Evolutionary conservation across 148 eudicot species (phyloP), one percentile per base, ranked within the genome.

Genomic region (Polygonum aviculare): DNA sequence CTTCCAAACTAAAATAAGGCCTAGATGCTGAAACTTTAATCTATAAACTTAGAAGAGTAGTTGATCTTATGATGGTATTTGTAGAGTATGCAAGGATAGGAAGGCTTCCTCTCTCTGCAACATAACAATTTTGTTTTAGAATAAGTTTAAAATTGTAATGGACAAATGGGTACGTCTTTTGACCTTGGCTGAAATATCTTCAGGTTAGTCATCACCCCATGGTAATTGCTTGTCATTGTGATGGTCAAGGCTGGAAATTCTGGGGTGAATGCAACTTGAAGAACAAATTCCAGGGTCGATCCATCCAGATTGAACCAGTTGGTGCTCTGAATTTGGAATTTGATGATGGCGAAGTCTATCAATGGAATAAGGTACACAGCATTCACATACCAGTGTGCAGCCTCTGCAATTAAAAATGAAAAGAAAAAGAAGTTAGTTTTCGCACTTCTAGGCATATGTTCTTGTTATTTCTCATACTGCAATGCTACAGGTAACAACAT

Each of bases 161-260:
- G 55, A 50, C 55, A 50, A 50, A 50, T 50, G 55, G 16, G 4
- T 50, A 50, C 26, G 7, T 54, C 10, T 54, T 54, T 21, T 54
- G 60, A 54, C 7, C 26, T n/a, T 19, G 22, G 60, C 60, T 54
- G 60, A 51, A 6, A 54, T 36, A 73, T 54, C 65, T 69, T 54
- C 70, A 90, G 94, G 94, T 90, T 74, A 88, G 91, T 83, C 94
- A 90, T 73, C 94, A 90, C 81, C 94, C 94, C 51, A 72, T 59
- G 76, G 57, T 78, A 51, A 33, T 72, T 55, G 80, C 80, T 31
- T 78, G 71, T 31, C 76, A 72, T 44, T 78, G 72, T 62, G 60
- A 72, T 26, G 77, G 73, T 59, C 70, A 44, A 69, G 73, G 74
- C 26, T 90, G 94, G 94, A 90, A 86, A 78, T 88, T 90, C 71